Evolutionary conservation across 805 yeast genomes (phyloP), one percentile per base, ranked within the genome.

Genomic region (Ogataea minuta): DNA sequence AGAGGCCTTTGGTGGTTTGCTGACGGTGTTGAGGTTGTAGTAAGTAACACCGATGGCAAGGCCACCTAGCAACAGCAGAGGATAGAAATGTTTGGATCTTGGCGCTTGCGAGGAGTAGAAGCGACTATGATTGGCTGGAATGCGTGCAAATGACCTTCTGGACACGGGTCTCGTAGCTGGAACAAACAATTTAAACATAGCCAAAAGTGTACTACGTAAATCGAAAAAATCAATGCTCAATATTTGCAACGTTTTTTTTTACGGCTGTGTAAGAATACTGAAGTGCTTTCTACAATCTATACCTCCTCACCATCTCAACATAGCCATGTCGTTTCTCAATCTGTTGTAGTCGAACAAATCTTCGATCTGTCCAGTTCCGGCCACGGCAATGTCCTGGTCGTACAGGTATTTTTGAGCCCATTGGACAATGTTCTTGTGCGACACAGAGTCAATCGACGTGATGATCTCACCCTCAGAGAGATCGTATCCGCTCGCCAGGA

Each of bases 331-430:
- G 68, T 81, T 82, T 81, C 95, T 83, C 65, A 79, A 70, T 79
- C 91, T 81, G 77, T 71, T 73, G 79, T 85, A 85, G 66, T 85
- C 95, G 62, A 84, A 71, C 67, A 85, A 71, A 52, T 72, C 87
- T 75, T 85, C 95, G 69, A 83, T 84, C 71, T 81, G 85, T 67
- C 95, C 95, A 49, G 85, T 77, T 66, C 84, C 93, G 44, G 91
- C 74, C 56, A 85, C 70, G 53, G 87, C 95, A 58, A 85, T 71
- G 67, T 85, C 95, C 66, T 76, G 84, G 68, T 85, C 95, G 85
- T 88, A 85, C 64, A 85, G 72, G 66, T 77, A 71, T 47, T 72
- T 71, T 59, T 75, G 74, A 51, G 93, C 91, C 93, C 93, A 85
- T 36, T 74, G 67, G 61, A 74, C 77, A 49, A 85, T 68, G 50